Evolutionary conservation across 768 basidiomycete genomes (phyloP), one percentile per base, ranked within the genome.

Genomic region (Boletus vinaceobasis): DNA sequence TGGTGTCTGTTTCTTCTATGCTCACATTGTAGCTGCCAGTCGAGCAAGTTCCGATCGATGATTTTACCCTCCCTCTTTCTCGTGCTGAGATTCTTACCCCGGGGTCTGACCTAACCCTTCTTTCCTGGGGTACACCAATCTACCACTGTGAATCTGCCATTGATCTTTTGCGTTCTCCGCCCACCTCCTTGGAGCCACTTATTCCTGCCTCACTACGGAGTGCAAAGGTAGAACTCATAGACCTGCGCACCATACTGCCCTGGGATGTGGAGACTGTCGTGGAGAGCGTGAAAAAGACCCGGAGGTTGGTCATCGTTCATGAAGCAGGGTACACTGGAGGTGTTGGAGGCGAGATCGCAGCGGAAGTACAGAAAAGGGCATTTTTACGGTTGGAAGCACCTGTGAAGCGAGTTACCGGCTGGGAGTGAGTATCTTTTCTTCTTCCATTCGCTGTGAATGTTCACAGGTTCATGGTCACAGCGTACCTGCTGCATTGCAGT

Each of bases 121-220:
- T 97, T 19, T 84, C 93, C 7, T 98, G 92, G 85, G 94, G 94
- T n/a, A 94, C 93, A 14, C 92, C 94, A 1, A 73, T 97, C 33
- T 96, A 92, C 72, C 86, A 90, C 61, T 93, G 92, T 69, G 90
- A 93, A 76, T 77, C 83, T 17, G 94, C 95, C 0, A 73, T 97
- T 14, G 80, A 85, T 60, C 76, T 94, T 64, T 77, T 97, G 31
- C 72, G 71, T 3, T 76, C 81, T 47, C 93, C 94, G 0, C 81
- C 87, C 1, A 69, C 80, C 19, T 71, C 80, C 14, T 73, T 96
- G 5, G 83, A 83, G 44, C 64, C 74, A 7, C 79, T 88, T 53
- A 73, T 96, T 31, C 91, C 94, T 0, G 58, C 72, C 5, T 78
- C 83, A 6, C 56, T 88, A 15, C 85, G 88, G 21, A 75, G 72